Percentiles rank a stretch among this genome's conserved stretches.
Evolutionary conservation across 371 early-diverging fungal species (phyloP).

Genomic region (Mucor irregularis): DNA sequence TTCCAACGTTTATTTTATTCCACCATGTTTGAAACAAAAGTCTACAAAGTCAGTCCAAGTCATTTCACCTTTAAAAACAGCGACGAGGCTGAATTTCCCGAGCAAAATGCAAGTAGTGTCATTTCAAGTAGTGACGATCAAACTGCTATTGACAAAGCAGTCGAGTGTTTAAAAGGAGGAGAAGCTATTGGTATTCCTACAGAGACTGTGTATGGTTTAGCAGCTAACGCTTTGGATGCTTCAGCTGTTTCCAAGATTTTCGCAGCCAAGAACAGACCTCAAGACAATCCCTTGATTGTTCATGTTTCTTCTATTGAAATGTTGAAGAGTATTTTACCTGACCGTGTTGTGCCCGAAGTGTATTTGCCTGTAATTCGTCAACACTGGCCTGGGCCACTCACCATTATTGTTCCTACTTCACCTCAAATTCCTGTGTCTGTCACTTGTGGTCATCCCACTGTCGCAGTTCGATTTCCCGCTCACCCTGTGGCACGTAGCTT

Average conservation of each 20-base stretch:
- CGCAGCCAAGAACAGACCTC: conserved; percentile 92
- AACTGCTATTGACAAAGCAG: conserved; percentile 48
- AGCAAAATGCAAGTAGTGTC: conserved; percentile 21
- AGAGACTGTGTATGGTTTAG: conserved; percentile 99
- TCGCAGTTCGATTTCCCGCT: conserved; percentile 95
- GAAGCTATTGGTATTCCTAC: conserved; percentile 96
- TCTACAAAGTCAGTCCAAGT: conserved; percentile 9
- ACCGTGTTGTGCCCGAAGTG: conserved; percentile 58
- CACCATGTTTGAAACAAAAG: conserved; percentile 24
- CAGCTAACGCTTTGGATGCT: conserved; percentile 84
- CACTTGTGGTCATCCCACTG: conserved; percentile 86
- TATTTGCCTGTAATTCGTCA: conserved; percentile 68
- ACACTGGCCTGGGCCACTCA: conserved; percentile 99
- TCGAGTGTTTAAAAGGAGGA: conserved; percentile 39
- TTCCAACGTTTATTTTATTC: conserved; percentile 19
- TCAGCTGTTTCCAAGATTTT: conserved; percentile 85
- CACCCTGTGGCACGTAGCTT: conserved; percentile 91
- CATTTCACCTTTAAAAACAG: conserved; percentile 19
- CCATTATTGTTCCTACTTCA: conserved; percentile 87
- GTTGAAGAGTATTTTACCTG: conserved; percentile 73
- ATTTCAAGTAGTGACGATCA: conserved; percentile 28
- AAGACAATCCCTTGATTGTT: conserved; percentile 99
- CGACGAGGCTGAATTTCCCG: conserved; percentile 12
- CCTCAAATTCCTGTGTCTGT: conserved; percentile 71
- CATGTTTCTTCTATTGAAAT: conserved; percentile 93